phyloP scores from a whole-genome alignment of 163 green algal genomes.

The Smithsoniella earleae region DNA sequence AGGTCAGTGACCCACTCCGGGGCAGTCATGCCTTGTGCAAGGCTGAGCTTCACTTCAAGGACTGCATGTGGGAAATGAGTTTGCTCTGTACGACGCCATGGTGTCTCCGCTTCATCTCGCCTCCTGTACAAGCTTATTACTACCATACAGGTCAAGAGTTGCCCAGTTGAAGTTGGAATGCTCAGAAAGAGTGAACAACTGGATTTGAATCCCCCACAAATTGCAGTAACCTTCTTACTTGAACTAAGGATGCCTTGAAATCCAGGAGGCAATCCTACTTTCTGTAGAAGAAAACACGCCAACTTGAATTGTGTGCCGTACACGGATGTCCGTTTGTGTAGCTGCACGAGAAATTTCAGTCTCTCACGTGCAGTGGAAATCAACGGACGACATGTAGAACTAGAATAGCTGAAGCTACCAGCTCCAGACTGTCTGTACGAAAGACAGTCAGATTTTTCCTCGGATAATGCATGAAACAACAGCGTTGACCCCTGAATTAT shows the following conservation, averaged over 20 bases:
- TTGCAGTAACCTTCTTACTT: too few species aligned
- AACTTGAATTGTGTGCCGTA: too few species aligned
- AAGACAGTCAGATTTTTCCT: not conserved
- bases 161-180: not conserved
- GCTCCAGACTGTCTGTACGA: not conserved
- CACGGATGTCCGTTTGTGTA: too few species aligned
- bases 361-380: not conserved
- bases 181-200: not conserved
- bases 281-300: too few species aligned
- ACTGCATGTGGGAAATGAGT: slow-evolving; percentile 80
- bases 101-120: not conserved
- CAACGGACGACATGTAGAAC: not conserved
- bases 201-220: not conserved
- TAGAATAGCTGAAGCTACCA: not conserved
- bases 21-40: slow-evolving; percentile 56
- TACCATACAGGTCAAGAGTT: not conserved
- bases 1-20: slow-evolving; percentile 63
- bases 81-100: slow-evolving; percentile 63
- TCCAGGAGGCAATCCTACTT: too few species aligned
- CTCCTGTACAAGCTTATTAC: too few species aligned
- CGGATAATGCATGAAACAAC: not conserved
- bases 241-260: too few species aligned
- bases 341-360: too few species aligned
- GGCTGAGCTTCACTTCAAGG: slow-evolving; percentile 83
- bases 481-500: too few species aligned